Conservation (phyloP, 2,329 filamentous ascomycete species). For the Cytospora piceicola region DNA sequence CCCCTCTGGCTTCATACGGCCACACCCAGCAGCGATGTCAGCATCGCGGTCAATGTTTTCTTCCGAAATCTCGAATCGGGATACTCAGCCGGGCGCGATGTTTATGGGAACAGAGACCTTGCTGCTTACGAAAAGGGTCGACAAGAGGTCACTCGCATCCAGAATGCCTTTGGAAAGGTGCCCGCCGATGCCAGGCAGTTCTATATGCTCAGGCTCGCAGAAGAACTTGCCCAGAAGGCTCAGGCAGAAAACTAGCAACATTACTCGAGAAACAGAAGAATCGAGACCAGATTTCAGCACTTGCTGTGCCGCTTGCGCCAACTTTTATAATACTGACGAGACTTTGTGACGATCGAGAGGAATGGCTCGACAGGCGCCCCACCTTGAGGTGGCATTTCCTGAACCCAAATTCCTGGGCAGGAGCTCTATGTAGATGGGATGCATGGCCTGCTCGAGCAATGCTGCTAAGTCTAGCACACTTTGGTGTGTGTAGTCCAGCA, state of each 20-base stretch:
- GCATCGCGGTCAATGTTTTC: constrained; percentile 87
- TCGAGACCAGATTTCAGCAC: not conserved
- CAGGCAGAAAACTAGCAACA: not conserved
- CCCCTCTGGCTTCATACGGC: constrained; percentile 84
- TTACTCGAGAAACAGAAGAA: too few species aligned
- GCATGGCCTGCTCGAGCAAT: not conserved
- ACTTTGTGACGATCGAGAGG: not conserved
- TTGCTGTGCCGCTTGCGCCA: not conserved
- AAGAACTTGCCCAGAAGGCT: constrained; percentile 57
- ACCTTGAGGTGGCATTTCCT: too few species aligned
- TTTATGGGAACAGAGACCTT: constrained; percentile 87
- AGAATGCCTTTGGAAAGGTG: constrained; percentile 64
- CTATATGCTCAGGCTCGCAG: constrained; percentile 72
- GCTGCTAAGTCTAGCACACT: not conserved
- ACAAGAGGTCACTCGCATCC: constrained; percentile 70
- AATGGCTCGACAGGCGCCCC: too few species aligned
- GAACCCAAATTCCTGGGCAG: not conserved
- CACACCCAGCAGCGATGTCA: constrained; percentile 59
- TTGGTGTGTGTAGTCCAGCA: not conserved
- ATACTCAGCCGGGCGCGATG: constrained; percentile 77
- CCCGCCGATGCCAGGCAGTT: constrained; percentile 71
- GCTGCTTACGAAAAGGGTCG: constrained; percentile 83
- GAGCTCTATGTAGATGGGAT: not conserved
- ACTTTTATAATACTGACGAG: not conserved
- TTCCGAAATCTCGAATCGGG: constrained; percentile 71